These are phyloP conservation scores for Epichloe sibirici DNA, from an alignment of 2,329 filamentous ascomycete genomes.

Conservation along the genomic window DNA sequence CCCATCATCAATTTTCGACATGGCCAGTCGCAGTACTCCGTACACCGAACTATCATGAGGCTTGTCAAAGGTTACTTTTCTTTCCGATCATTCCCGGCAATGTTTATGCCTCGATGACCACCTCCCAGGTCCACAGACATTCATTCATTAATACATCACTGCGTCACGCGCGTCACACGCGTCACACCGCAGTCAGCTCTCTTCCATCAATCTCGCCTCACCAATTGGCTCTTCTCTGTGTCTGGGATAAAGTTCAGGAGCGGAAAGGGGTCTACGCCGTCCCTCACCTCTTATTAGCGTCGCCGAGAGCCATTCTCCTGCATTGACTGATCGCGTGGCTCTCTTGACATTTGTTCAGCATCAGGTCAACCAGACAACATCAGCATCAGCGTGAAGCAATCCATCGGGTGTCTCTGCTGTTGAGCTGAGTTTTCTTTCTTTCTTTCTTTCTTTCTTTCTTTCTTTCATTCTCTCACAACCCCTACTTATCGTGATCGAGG, in stretches of 20 bases:
- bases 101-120: background rate
- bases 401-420: background rate
- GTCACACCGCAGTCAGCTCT: background rate
- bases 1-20: too few species aligned
- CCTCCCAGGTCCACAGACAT: background rate
- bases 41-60: background rate
- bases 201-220: slow-evolving; percentile 1
- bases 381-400: background rate
- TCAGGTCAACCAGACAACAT: background rate
- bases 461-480: background rate
- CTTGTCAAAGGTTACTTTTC: background rate
- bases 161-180: background rate
- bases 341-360: background rate
- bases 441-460: background rate
- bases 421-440: background rate
- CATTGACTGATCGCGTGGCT: background rate
- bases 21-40: too few species aligned
- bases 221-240: background rate
- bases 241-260: background rate
- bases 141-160: background rate
- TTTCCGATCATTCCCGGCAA: slow-evolving; percentile 2
- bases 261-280: background rate
- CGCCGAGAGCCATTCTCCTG: background rate
- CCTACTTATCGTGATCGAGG: background rate
- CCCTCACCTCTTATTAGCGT: background rate